Evolutionary conservation across 345 rosid species (phyloP).

Genomic region (Carallia brachiata): DNA sequence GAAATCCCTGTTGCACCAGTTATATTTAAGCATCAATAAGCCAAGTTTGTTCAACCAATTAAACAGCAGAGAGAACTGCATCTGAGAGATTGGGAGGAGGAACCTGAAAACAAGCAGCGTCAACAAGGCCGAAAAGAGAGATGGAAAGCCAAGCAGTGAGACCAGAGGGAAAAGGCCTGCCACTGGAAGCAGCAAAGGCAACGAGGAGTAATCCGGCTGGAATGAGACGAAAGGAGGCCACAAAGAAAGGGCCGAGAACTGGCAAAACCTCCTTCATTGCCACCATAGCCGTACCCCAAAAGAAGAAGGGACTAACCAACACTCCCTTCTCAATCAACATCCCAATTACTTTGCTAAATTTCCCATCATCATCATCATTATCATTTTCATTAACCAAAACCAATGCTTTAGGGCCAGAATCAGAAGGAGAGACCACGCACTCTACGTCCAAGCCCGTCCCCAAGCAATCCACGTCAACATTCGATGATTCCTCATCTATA

Average conservation of each 20-base stretch:
- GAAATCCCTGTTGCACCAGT: slow-evolving; percentile 63
- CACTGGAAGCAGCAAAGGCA: slow-evolving; percentile 60
- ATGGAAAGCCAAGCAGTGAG: slow-evolving; percentile 81
- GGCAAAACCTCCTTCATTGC: slow-evolving; percentile 98
- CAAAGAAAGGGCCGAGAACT: slow-evolving; percentile 75
- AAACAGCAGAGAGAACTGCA: background rate
- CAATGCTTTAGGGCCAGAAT: background rate
- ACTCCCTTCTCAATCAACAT: slow-evolving; percentile 25
- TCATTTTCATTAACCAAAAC: background rate
- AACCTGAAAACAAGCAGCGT: slow-evolving; percentile 88
- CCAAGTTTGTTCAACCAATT: background rate
- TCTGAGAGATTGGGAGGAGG: background rate
- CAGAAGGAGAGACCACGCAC: slow-evolving; percentile 23
- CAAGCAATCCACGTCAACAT: slow-evolving; percentile 35
- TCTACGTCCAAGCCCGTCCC: slow-evolving; percentile 60
- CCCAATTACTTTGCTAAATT: background rate
- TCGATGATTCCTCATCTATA: slow-evolving; percentile 9
- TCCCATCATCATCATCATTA: background rate
- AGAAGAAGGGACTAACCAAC: slow-evolving; percentile 89
- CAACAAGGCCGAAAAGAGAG: slow-evolving; percentile 72
- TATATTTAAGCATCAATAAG: background rate
- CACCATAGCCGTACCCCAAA: slow-evolving; percentile 98
- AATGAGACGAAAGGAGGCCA: slow-evolving; percentile 79
- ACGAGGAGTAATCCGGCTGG: slow-evolving; percentile 79
- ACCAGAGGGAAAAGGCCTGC: slow-evolving; percentile 68